Conservation (phyloP, 495 filamentous ascomycete species). For the Cercophora samala region DNA sequence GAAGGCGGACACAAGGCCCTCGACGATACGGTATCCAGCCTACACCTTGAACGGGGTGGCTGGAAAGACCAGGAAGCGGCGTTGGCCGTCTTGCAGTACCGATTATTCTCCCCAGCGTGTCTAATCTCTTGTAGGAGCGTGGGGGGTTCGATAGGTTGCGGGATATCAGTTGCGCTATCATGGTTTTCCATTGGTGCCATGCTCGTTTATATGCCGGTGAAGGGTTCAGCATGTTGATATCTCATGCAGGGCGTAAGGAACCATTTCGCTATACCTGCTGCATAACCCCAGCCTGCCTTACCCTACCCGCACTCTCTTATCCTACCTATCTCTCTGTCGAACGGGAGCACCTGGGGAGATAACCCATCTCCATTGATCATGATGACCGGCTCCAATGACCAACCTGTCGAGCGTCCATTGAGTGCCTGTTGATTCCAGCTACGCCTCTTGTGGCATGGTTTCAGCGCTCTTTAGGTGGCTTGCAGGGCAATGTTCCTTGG, state of each 20-base stretch:
- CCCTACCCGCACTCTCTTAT: neutral
- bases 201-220: neutral
- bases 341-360: neutral
- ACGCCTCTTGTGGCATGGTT: neutral
- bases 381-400: neutral
- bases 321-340: slow-evolving; percentile 1
- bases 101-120: too few relatives aligned
- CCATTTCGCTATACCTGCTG: neutral
- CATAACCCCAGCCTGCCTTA: neutral
- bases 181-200: neutral
- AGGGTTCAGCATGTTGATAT: neutral
- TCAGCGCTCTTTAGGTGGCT: neutral
- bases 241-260: neutral
- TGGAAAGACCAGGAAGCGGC: too few relatives aligned
- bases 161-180: neutral
- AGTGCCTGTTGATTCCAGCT: neutral
- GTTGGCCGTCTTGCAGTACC: too few relatives aligned
- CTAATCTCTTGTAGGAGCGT: too few relatives aligned
- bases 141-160: neutral
- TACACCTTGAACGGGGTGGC: too few relatives aligned
- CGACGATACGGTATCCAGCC: too few relatives aligned
- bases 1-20: too few relatives aligned
- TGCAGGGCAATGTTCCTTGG: neutral
- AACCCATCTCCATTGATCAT: neutral
- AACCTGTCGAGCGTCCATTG: neutral